These are phyloP conservation scores for Dichomitus squalens DNA, from an alignment of 1,284 basidiomycete species.

Conservation along the genomic window DNA sequence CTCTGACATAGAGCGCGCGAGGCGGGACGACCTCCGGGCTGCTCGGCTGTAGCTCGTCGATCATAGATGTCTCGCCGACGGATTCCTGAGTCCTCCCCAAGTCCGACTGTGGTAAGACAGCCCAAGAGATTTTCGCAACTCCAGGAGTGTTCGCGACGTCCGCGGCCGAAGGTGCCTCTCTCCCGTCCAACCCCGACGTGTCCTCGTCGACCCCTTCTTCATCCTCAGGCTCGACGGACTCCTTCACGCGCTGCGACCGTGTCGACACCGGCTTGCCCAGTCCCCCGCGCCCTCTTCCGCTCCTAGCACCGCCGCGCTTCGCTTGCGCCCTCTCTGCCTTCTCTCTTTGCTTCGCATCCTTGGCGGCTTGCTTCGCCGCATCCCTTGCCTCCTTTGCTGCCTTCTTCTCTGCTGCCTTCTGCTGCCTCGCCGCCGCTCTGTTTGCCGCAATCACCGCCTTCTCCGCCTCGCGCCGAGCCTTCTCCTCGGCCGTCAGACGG, in stretches of 20 bases:
- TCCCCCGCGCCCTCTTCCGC: constrained; percentile 4
- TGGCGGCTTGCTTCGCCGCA: constrained; percentile 27
- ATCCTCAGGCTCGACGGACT: constrained; percentile 4
- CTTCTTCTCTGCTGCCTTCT: constrained; percentile 27
- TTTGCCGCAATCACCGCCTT: constrained; percentile 29
- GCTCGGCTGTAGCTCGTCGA: constrained; percentile 44
- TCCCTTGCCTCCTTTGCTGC: constrained; percentile 26
- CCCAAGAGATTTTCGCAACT: constrained; percentile 27
- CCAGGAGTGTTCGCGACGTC: constrained; percentile 4
- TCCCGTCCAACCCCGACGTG: neutral
- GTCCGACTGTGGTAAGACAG: constrained; percentile 17
- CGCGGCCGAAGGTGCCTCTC: neutral
- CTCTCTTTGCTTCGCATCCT: constrained; percentile 27
- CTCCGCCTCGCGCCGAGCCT: constrained; percentile 30
- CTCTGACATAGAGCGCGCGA: neutral
- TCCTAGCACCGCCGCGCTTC: constrained; percentile 9
- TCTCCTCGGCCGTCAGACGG: constrained; percentile 32
- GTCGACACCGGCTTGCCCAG: constrained; percentile 14
- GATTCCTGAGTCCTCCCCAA: constrained; percentile 17
- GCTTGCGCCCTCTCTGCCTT: constrained; percentile 24
- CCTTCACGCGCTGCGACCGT: constrained; percentile 1
- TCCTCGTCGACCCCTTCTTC: neutral
- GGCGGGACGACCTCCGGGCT: constrained; percentile 23
- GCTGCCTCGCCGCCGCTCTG: constrained; percentile 26
- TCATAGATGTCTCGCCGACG: constrained; percentile 23